Evolutionary conservation across 306 rosid genomes (phyloP).

Genomic region (Canavalia ensiformis): DNA sequence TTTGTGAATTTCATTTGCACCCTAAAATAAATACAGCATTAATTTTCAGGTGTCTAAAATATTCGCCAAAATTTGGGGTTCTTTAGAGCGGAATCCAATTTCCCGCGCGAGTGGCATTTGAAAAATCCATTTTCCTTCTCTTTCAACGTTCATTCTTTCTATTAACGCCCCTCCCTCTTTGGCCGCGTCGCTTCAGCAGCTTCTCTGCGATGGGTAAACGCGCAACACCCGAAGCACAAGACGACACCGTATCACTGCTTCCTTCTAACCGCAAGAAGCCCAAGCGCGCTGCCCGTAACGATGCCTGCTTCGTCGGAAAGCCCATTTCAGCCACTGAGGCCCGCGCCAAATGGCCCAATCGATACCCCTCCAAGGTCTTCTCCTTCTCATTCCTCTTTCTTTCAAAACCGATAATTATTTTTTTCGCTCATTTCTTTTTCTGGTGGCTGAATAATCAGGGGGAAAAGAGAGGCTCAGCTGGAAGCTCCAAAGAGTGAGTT

Average conservation of each 20-base stretch:
- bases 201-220: conserved; percentile 31
- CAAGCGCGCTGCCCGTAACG: neutral
- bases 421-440: neutral
- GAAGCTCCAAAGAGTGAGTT: conserved; percentile 38
- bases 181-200: too few species aligned
- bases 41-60: too few species aligned
- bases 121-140: neutral
- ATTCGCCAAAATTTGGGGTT: too few species aligned
- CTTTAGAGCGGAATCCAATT: neutral
- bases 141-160: too few species aligned
- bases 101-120: neutral
- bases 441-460: neutral
- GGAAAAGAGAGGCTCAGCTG: neutral
- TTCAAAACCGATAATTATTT: neutral
- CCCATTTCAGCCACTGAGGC: conserved; percentile 46
- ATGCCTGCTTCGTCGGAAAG: conserved; percentile 42
- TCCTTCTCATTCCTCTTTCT: neutral
- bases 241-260: conserved; percentile 32
- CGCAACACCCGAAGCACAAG: neutral
- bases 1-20: too few species aligned
- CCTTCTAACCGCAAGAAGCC: conserved; percentile 41
- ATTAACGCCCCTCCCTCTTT: too few species aligned
- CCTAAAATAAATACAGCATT: too few species aligned
- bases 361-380: conserved; percentile 35
- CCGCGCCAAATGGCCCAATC: conserved; percentile 47